A percentile compares a stretch with the other conserved stretches of the same genome.
Conservation (phyloP, 2,329 filamentous ascomycete species). For the Penicillium sp. region DNA sequence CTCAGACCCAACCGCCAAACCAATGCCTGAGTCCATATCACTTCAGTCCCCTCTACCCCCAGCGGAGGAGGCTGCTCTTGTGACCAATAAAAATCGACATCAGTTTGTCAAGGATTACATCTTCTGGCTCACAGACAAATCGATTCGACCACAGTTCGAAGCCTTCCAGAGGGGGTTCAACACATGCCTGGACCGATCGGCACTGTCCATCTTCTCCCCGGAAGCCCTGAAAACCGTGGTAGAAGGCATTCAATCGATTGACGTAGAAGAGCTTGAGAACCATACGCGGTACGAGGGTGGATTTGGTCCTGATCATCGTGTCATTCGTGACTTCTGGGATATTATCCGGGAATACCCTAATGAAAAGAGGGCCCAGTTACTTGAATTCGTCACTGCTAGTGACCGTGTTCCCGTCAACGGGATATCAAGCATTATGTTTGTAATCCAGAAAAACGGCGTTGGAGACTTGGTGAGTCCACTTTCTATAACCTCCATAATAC, state of each 20-base stretch:
- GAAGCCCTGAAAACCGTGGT: constrained; percentile 71
- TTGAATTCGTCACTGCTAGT: constrained; percentile 94
- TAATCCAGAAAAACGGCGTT: constrained; percentile 73
- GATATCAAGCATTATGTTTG: constrained; percentile 75
- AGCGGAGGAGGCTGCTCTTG: constrained; percentile 60
- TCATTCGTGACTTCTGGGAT: constrained; percentile 79
- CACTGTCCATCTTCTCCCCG: constrained; percentile 69
- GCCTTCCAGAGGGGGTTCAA: constrained; percentile 82
- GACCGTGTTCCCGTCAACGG: constrained; percentile 88
- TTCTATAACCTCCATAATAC: neutral
- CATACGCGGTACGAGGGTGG: constrained; percentile 75
- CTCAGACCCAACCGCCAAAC: constrained; percentile 21
- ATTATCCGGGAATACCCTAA: constrained; percentile 65
- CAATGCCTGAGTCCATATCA: constrained; percentile 20
- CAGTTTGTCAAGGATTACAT: constrained; percentile 83
- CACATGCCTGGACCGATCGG: constrained; percentile 67
- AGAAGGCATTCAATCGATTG: constrained; percentile 79
- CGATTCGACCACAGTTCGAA: constrained; percentile 70
- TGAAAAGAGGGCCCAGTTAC: constrained; percentile 68
- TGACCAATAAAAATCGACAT: constrained; percentile 75
- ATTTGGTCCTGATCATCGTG: constrained; percentile 66
- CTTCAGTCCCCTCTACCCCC: constrained; percentile 28
- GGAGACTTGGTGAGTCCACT: constrained; percentile 48
- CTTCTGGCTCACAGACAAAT: constrained; percentile 74
- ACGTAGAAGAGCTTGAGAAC: constrained; percentile 68